These are phyloP conservation scores for Cytospora mali DNA, from an alignment of 2,329 filamentous ascomycete species.

Conservation along the genomic window DNA sequence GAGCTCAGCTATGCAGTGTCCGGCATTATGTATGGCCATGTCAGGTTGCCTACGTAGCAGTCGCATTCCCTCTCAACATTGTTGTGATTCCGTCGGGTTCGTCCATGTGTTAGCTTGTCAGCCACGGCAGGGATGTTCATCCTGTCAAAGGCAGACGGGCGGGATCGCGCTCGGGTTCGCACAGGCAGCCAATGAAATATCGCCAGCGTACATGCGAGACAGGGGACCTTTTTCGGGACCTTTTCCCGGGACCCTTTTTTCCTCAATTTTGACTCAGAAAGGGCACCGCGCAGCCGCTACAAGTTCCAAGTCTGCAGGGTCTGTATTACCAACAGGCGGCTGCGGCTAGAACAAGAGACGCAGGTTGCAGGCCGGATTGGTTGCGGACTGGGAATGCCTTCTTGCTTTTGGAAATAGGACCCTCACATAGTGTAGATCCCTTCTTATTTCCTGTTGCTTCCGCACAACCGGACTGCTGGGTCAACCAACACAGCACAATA, in stretches of 20 bases:
- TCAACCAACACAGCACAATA: too few relatives aligned
- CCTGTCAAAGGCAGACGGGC: not conserved
- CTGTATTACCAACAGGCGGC: too few relatives aligned
- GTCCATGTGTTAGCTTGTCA: constrained; percentile 7
- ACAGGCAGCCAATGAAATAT: constrained; percentile 5
- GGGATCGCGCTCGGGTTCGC: constrained; percentile 26
- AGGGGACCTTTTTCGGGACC: not conserved
- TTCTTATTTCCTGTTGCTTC: too few relatives aligned
- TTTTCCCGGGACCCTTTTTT: not conserved
- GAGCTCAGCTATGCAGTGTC: not conserved
- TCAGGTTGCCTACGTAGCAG: not conserved
- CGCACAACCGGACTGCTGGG: too few relatives aligned
- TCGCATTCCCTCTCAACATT: not conserved
- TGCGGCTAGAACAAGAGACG: too few relatives aligned
- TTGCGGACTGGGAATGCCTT: not conserved
- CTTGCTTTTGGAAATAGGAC: too few relatives aligned
- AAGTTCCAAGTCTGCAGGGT: too few relatives aligned
- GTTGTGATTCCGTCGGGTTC: not conserved
- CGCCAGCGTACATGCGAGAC: not conserved
- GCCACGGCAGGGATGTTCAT: constrained; percentile 5
- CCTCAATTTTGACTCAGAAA: constrained; percentile 6
- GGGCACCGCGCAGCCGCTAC: not conserved
- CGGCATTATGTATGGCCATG: not conserved
- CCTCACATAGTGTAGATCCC: too few relatives aligned
- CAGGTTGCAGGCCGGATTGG: not conserved